Conservation (phyloP, 192 early-diverging fungal species). For the Umbelopsis vinacea region DNA sequence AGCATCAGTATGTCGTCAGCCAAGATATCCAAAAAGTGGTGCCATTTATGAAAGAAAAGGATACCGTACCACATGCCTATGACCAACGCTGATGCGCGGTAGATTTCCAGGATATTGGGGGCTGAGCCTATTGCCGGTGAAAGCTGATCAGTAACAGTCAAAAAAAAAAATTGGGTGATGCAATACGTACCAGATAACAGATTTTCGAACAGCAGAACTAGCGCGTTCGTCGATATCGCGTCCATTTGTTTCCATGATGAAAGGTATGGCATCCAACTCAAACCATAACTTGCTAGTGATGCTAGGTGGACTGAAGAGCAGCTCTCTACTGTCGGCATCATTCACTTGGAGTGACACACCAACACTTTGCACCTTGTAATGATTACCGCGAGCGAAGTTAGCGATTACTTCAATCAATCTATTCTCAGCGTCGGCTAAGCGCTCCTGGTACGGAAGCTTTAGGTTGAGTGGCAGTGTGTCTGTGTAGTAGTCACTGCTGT, state of each 20-base stretch:
- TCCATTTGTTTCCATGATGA: conserved; percentile 69
- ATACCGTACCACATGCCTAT: conserved; percentile 59
- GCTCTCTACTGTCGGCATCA: conserved; percentile 38
- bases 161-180: not conserved
- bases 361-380: conserved; percentile 70
- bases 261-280: conserved; percentile 77
- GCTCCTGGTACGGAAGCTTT: not conserved
- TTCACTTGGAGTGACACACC: conserved; percentile 60
- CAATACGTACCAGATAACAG: conserved; percentile 55
- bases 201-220: conserved; percentile 73
- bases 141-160: too few species aligned
- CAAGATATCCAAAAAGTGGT: conserved; percentile 11
- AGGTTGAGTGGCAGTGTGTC: conserved; percentile 41
- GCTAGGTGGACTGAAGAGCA: conserved; percentile 46
- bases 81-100: conserved; percentile 70
- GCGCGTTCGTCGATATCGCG: conserved; percentile 69
- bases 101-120: conserved; percentile 76
- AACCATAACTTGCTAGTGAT: conserved; percentile 67
- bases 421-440: conserved; percentile 49
- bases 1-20: not conserved
- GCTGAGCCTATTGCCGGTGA: conserved; percentile 46
- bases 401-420: conserved; percentile 57
- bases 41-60: conserved; percentile 7
- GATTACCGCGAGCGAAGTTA: conserved; percentile 58
- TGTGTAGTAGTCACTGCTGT: conserved; percentile 62